These are phyloP conservation scores for Diplodia seriata DNA, from an alignment of 2,329 filamentous ascomycete genomes.

Conservation along the genomic window DNA sequence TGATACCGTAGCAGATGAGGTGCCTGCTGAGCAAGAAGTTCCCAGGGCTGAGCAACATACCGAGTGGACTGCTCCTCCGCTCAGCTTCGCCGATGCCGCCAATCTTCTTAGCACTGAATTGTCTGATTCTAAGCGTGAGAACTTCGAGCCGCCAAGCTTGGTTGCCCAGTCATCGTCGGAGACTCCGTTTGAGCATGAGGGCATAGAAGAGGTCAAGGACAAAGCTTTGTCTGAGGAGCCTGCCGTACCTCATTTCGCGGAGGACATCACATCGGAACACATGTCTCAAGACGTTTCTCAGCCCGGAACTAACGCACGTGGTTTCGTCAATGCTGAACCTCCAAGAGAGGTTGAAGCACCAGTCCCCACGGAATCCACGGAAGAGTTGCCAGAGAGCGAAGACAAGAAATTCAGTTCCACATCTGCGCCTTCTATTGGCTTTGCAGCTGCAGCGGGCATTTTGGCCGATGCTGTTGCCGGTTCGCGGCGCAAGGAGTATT, in stretches of 20 bases:
- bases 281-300: background rate
- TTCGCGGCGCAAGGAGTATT: background rate
- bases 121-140: background rate
- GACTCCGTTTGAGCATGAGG: background rate
- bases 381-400: background rate
- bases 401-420: background rate
- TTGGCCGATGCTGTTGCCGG: conserved; percentile 4
- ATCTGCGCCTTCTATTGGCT: background rate
- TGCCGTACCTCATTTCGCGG: background rate
- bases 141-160: background rate
- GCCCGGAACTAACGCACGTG: background rate
- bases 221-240: background rate
- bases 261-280: background rate
- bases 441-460: conserved; percentile 17
- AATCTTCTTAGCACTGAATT: background rate
- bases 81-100: conserved; percentile 15
- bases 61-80: background rate
- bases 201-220: background rate
- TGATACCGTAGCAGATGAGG: background rate
- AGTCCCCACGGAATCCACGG: background rate
- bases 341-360: background rate
- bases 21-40: background rate
- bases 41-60: background rate
- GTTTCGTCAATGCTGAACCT: background rate
- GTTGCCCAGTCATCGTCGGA: background rate